Conservation (phyloP, 148 eudicot species). For the Rhododendron vialii region DNA sequence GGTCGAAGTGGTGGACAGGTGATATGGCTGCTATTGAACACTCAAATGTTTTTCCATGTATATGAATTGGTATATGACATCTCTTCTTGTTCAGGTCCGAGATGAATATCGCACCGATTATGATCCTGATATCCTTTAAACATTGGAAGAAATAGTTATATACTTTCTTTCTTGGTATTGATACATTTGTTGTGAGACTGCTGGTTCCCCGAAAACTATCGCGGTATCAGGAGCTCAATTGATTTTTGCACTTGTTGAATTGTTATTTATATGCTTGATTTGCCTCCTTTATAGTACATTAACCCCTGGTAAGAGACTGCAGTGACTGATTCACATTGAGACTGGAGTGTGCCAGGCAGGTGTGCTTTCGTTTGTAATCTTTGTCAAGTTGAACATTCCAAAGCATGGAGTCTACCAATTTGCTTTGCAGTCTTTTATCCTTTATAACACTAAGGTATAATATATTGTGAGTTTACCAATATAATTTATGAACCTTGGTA, state of each 20-base stretch:
- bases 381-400: background rate
- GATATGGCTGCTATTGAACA: slow-evolving; percentile 9
- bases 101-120: slow-evolving; percentile 99
- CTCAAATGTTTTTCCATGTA: background rate
- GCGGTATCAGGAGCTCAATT: too few species aligned
- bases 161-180: background rate
- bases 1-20: slow-evolving; percentile 99
- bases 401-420: background rate
- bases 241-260: background rate
- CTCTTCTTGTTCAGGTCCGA: slow-evolving; percentile 59
- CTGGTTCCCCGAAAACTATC: background rate
- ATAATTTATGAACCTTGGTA: background rate
- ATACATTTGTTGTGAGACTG: background rate
- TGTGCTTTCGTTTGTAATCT: background rate
- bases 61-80: slow-evolving; percentile 5
- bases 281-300: background rate
- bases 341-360: background rate
- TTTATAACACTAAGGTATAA: background rate
- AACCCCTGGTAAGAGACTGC: background rate
- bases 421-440: background rate
- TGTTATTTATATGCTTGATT: background rate
- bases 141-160: background rate
- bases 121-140: slow-evolving; percentile 93
- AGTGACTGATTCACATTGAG: background rate
- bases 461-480: background rate